Base-by-base conservation (phyloP, 768 basidiomycete genomes). In the Suillus hirtellus region DNA sequence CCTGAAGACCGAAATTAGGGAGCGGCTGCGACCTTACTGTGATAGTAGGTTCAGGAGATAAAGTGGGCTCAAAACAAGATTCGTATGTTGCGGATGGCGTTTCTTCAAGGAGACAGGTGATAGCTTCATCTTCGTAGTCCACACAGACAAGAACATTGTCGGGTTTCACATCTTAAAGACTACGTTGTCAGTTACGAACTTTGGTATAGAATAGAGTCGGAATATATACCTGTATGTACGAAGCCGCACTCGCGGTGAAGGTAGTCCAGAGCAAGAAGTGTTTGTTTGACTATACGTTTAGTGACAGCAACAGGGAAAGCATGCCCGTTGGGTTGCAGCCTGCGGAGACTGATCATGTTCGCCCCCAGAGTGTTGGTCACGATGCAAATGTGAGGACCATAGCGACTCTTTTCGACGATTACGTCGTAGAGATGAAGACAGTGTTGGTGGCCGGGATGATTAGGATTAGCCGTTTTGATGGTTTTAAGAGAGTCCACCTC, bases 191-290 rank as follows among this genome's bases (percentile, higher is more conserved):
- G 31, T 34, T 34, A 52, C 9, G 31, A 17, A 4, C 9, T 52
- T 31, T 19, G 27, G 31, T 52, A 19, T 2, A 10, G 10, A 19
- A 5, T 31, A 52, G 31, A 34, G 31, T 9, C 17, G 27, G 17
- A 52, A 52, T 34, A 52, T 0, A 19, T 34, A 52, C 50, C 50
- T 34, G 31, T 52, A 19, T 52, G 50, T 19, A 52, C 50, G 1
- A 52, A 31, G 31, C 19, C 53, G 42, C 68, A 71, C 37, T 69
- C 59, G n/a, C 62, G 59, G 61, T 76, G 74, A 50, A 75, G 68
- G 61, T 72, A 76, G 52, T 71, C 68, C 8, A 72, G 64, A 8
- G 72, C 71, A 21, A 73, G 68, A 38, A 76, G 66, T 9, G 65
- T 38, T 60, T 76, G 75, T 50, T 70, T 72, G 38, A 69, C 63